phyloP scores from a whole-genome alignment of 108 stramenopile genomes.

The Nitzschia palea region DNA sequence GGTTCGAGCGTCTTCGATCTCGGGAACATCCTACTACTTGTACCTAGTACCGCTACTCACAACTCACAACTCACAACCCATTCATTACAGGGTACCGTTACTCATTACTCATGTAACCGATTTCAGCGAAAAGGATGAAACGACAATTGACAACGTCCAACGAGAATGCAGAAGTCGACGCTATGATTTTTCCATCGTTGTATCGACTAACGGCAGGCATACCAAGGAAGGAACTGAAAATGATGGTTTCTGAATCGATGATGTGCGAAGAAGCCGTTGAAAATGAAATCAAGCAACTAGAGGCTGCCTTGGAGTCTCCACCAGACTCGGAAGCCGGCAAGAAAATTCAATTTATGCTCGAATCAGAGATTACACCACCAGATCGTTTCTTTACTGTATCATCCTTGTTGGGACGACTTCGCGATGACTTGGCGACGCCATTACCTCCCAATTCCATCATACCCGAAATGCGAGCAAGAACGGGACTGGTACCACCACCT shows the following conservation, averaged over 20 bases:
- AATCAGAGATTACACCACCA: constrained; percentile 63
- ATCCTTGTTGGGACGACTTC: constrained; percentile 70
- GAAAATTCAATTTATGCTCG: constrained; percentile 50
- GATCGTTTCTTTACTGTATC: constrained; percentile 76
- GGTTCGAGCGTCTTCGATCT: too few species aligned
- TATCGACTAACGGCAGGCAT: constrained; percentile 65
- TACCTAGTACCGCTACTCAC: too few species aligned
- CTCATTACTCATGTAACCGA: too few species aligned
- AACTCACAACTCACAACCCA: too few species aligned
- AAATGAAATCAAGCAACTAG: constrained; percentile 56
- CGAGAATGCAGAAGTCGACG: background rate
- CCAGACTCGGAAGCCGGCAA: background rate
- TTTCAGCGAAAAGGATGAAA: too few species aligned
- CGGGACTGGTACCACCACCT: constrained; percentile 8
- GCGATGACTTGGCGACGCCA: constrained; percentile 74
- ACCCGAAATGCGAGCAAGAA: constrained; percentile 13
- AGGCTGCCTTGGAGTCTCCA: constrained; percentile 37
- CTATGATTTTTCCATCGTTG: constrained; percentile 38
- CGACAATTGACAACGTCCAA: background rate
- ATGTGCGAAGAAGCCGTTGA: constrained; percentile 67
- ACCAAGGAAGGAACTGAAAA: constrained; percentile 59
- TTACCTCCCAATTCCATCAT: constrained; percentile 51
- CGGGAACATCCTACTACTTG: too few species aligned
- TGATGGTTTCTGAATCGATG: constrained; percentile 64
- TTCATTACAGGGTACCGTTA: too few species aligned